Evolutionary conservation across 495 filamentous ascomycete species (phyloP).

Genomic region (Copromyces sp.): DNA sequence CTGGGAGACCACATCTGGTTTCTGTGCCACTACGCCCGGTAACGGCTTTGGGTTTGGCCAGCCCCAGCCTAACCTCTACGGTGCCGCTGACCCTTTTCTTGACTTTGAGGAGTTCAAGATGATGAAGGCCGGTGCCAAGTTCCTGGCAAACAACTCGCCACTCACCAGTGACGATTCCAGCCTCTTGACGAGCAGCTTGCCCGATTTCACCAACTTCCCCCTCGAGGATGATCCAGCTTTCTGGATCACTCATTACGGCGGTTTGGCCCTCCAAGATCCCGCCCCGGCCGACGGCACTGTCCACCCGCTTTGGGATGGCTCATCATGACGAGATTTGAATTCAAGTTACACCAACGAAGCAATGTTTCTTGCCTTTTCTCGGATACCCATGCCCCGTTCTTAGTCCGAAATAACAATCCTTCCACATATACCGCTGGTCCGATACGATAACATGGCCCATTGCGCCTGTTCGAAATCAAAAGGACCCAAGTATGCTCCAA

Average conservation of each 20-base stretch:
- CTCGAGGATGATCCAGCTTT: constrained; percentile 25
- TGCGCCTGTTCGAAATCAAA: background rate
- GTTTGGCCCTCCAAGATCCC: constrained; percentile 18
- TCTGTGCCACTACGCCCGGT: constrained; percentile 39
- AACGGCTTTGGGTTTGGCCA: constrained; percentile 40
- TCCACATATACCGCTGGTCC: background rate
- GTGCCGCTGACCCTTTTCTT: constrained; percentile 45
- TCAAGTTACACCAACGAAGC: constrained; percentile 10
- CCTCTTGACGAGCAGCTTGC: constrained; percentile 10
- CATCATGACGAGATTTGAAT: constrained; percentile 12
- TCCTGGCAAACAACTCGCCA: constrained; percentile 26
- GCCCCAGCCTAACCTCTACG: constrained; percentile 40
- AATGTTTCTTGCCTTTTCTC: constrained; percentile 12
- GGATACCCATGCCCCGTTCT: constrained; percentile 8
- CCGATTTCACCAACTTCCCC: constrained; percentile 13
- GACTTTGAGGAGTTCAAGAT: constrained; percentile 45
- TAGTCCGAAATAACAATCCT: background rate
- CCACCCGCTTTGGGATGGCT: constrained; percentile 21
- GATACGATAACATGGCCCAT: background rate
- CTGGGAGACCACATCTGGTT: constrained; percentile 41
- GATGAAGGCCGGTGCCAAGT: constrained; percentile 41
- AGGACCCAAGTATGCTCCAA: background rate
- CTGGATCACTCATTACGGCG: constrained; percentile 21
- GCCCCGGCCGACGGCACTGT: constrained; percentile 22
- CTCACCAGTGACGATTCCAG: constrained; percentile 26